These are phyloP conservation scores for Aspergillus asperescens DNA, from an alignment of 495 filamentous ascomycete species.

Conservation along the genomic window DNA sequence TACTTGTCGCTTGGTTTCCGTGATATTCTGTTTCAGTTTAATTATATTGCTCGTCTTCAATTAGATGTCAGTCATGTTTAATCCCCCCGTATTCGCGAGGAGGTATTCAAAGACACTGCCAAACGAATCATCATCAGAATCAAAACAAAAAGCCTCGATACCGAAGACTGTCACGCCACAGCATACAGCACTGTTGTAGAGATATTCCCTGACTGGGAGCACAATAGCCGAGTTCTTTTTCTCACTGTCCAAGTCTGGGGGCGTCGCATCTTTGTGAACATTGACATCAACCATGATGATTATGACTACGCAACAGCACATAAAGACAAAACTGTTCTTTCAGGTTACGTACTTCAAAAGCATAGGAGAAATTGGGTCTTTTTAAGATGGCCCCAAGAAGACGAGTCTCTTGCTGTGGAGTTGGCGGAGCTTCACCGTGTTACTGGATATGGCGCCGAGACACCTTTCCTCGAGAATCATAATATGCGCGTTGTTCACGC, in stretches of 20 bases:
- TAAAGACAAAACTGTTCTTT: conserved; percentile 5
- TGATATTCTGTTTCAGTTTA: too few species aligned
- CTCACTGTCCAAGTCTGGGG: conserved; percentile 9
- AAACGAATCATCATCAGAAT: conserved; percentile 15
- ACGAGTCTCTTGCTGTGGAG: neutral
- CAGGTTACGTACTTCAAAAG: conserved; percentile 13
- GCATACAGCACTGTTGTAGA: conserved; percentile 5
- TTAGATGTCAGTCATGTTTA: too few species aligned
- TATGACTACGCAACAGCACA: conserved; percentile 15
- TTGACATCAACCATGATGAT: conserved; percentile 14
- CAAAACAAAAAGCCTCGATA: conserved; percentile 2
- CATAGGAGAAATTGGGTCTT: conserved; percentile 4
- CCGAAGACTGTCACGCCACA: conserved; percentile 12
- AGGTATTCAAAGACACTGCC: conserved; percentile 8
- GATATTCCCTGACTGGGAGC: conserved; percentile 11
- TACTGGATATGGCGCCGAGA: conserved; percentile 2
- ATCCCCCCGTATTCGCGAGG: neutral
- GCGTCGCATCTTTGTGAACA: conserved; percentile 8
- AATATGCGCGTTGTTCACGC: conserved; percentile 1
- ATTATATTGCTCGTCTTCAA: too few species aligned
- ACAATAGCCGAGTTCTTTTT: conserved; percentile 9
- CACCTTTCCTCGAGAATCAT: conserved; percentile 6
- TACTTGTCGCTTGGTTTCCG: too few species aligned
- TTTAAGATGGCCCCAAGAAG: conserved; percentile 10
- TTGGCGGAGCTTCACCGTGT: conserved; percentile 9